phyloP scores from a whole-genome alignment of 2,329 filamentous ascomycete species.

The Drechmeria coniospora region DNA sequence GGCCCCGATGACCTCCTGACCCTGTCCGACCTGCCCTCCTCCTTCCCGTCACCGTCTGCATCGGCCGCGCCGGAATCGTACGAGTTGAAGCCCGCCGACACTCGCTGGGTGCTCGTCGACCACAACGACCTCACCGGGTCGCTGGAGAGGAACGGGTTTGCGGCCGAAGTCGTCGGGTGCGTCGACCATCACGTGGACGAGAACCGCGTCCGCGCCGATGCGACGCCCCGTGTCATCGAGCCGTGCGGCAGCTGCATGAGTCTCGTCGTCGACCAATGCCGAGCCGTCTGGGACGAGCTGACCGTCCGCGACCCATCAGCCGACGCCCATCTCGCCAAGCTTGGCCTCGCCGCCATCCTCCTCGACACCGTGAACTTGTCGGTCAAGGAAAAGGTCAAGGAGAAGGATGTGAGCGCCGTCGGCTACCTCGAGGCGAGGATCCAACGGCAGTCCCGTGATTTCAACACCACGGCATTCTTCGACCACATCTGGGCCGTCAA shows the following conservation, averaged over 20 bases:
- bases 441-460: conserved; percentile 22
- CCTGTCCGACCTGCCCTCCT: conserved; percentile 30
- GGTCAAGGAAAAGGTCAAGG: conserved; percentile 47
- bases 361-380: conserved; percentile 57
- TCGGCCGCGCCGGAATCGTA: background rate
- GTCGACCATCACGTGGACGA: conserved; percentile 76
- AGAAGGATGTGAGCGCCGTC: conserved; percentile 42
- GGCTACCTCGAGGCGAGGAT: conserved; percentile 45
- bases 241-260: conserved; percentile 60
- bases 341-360: conserved; percentile 56
- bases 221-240: conserved; percentile 44
- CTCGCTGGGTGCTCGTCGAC: conserved; percentile 61
- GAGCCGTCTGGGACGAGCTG: conserved; percentile 41
- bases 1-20: conserved; percentile 48
- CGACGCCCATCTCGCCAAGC: conserved; percentile 46
- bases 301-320: conserved; percentile 11
- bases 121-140: conserved; percentile 58
- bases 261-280: conserved; percentile 46
- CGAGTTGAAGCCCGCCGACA: conserved; percentile 39
- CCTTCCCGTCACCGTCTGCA: conserved; percentile 13
- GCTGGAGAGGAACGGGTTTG: conserved; percentile 35
- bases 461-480: conserved; percentile 41
- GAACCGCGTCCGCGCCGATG: conserved; percentile 27
- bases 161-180: conserved; percentile 40
- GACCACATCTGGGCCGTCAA: conserved; percentile 47